These are phyloP conservation scores for Panus rudis DNA, from an alignment of 768 basidiomycete genomes.

Conservation along the genomic window DNA sequence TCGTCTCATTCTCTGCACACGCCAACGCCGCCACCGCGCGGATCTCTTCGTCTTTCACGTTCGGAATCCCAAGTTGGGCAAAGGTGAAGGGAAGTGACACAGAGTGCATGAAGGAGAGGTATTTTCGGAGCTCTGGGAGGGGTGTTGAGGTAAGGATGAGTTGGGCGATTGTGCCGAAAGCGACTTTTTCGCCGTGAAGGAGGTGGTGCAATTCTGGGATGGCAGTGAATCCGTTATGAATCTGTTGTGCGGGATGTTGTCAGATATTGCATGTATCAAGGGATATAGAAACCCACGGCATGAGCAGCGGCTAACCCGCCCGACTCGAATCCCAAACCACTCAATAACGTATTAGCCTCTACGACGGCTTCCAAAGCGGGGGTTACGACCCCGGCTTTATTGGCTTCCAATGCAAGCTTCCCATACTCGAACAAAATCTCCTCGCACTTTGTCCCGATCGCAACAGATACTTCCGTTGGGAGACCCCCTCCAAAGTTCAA, in stretches of 20 bases:
- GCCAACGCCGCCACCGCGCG: constrained; percentile 20
- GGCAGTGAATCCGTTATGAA: constrained; percentile 26
- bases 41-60: constrained; percentile 22
- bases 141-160: constrained; percentile 21
- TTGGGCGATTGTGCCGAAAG: constrained; percentile 24
- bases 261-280: not conserved
- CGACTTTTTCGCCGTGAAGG: constrained; percentile 27
- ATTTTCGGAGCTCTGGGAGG: constrained; percentile 20
- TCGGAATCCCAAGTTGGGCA: constrained; percentile 22
- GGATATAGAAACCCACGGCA: constrained; percentile 17
- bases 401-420: constrained; percentile 24
- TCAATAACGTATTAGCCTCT: constrained; percentile 25
- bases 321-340: constrained; percentile 26
- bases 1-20: constrained; percentile 22
- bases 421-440: constrained; percentile 27
- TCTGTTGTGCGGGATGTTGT: constrained; percentile 9
- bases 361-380: constrained; percentile 27
- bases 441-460: constrained; percentile 25
- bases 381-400: constrained; percentile 21
- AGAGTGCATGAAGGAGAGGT: constrained; percentile 24
- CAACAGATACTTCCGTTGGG: constrained; percentile 22
- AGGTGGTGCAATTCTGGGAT: constrained; percentile 19
- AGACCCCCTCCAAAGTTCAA: constrained; percentile 24
- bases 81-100: constrained; percentile 25
- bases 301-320: constrained; percentile 26